Base-by-base conservation (phyloP, 192 early-diverging fungal species). In the Entrophospora sp. region DNA sequence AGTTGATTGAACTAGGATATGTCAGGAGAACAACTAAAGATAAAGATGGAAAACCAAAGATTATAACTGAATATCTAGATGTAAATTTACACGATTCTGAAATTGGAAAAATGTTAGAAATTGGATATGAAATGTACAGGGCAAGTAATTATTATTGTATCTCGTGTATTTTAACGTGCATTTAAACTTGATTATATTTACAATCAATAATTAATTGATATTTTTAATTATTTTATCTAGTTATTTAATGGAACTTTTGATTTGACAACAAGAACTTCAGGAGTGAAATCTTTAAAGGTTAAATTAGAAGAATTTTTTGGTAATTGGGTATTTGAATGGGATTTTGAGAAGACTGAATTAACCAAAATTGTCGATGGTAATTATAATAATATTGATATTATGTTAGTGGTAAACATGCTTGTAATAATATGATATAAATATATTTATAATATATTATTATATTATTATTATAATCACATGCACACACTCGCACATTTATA, bases 241-340 rank as follows among this genome's bases (percentile, higher is more conserved):
- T 31, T 79, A 13, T 56, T 75, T 5, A 73, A 79, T 69, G 77
- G 77, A 10, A 70, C 74, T 8, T 72, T 76, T 27, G 27, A 64
- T 2, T 64, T 28, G 34, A 66, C 69, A 22, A 43, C 73, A 2
- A 45, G 45, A 36, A 61, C 55, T 28, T 31, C 18, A 8, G 44
- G 30, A 24, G 38, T 32, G 3, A 36, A n/a, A 28, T 10, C 30
- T 3, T 40, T 61, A 35, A 59, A 69, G 42, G 64, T 63, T 8
- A 76, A 65, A 36, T 61, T 84, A 37, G 80, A 81, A 70, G 82
- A 84, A 53, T 84, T 84, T 61, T 84, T 81, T 44, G 75, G 74
- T 2, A 66, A 74, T n/a, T 84, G 82, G 82, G 79, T 84, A 36
- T 74, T 75, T 65, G 66, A 78, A 24, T 82, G 80, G 82, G 75